Evolutionary conservation across 176 grass and related monocot species (phyloP), one percentile per base, ranked within the genome.

Genomic region (Musa acuminata): DNA sequence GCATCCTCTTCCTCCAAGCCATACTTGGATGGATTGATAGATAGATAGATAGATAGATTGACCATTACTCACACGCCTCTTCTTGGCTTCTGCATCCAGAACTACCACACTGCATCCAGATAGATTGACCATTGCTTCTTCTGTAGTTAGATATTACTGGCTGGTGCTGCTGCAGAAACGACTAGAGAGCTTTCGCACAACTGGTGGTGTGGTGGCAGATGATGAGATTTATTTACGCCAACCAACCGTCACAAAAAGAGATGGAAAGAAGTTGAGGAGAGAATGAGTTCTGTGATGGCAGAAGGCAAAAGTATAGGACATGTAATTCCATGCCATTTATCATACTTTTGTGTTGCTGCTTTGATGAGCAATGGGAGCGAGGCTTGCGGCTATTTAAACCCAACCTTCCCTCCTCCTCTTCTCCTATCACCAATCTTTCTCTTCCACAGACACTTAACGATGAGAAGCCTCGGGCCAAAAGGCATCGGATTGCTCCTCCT

Each of bases 381-480:
- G 27, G 7, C 25, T 14, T 13, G 24, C 24, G 50, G 29, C 3
- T 35, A 66, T 65, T 51, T 20, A 96, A 89, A 82, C 69, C 76
- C 54, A 64, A 67, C 71, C 74, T 85, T 74, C 77, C n/a, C n/a
- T n/a, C 83, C 74, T 74, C 72, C 79, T 76, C 52, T 64, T 19
- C 64, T 68, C n/a, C 27, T 13, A 14, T 43, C 13, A n/a, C 81
- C 8, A 5, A 8, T 67, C 0, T 54, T 23, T 4, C 55, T 14
- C 29, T 78, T 69, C 70, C 57, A 82, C 78, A 89, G 72, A 63
- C 74, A 24, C 67, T 79, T 43, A 80, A 86, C 69, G 25, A 86
- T 81, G 92, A 87, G 84, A 75, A 75, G 81, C 81, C 72, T 90
- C 48, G 84, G 89, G 59, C 66, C 53, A 89, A 96, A 92, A 86